Conservation (phyloP, 129 eudicot genomes). For the Escallonia rubra region DNA sequence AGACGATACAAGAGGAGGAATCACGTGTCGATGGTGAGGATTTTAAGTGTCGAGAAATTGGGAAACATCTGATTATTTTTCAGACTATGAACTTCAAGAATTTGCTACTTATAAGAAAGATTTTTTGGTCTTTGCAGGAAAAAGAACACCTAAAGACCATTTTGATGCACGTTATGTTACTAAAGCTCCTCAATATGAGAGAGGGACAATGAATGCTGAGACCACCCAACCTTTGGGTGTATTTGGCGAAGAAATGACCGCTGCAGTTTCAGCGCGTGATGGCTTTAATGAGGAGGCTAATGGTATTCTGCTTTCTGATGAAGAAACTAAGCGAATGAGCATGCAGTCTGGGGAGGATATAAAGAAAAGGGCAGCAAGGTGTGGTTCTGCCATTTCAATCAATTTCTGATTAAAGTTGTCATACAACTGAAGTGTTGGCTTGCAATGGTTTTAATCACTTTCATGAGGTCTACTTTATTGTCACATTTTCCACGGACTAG, state of each 20-base stretch:
- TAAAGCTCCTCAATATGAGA: slow-evolving; percentile 21
- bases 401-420: background rate
- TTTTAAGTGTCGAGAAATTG: background rate
- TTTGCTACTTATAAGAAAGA: slow-evolving; percentile 20
- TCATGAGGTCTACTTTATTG: slow-evolving; percentile 5
- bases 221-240: slow-evolving; percentile 11
- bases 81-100: slow-evolving; percentile 16
- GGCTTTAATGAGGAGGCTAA: slow-evolving; percentile 12
- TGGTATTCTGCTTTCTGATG: slow-evolving; percentile 17
- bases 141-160: slow-evolving; percentile 18
- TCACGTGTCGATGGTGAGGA: slow-evolving; percentile 13
- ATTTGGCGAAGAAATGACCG: slow-evolving; percentile 11
- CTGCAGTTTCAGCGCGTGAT: slow-evolving; percentile 14
- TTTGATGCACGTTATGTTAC: slow-evolving; percentile 9
- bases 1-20: slow-evolving; percentile 9
- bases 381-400: slow-evolving; percentile 13
- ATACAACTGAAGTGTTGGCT: slow-evolving; percentile 11
- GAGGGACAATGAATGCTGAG: slow-evolving; percentile 21
- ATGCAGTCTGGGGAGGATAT: slow-evolving; percentile 29
- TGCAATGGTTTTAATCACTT: slow-evolving; percentile 9
- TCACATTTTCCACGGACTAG: slow-evolving; percentile 12
- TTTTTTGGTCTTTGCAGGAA: slow-evolving; percentile 41
- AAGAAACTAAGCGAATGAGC: slow-evolving; percentile 19
- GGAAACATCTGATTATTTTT: slow-evolving; percentile 17
- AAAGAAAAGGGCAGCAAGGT: slow-evolving; percentile 46